phyloP scores from a whole-genome alignment of 2,329 filamentous ascomycete species.

The Pyrenochaeta sp. region DNA sequence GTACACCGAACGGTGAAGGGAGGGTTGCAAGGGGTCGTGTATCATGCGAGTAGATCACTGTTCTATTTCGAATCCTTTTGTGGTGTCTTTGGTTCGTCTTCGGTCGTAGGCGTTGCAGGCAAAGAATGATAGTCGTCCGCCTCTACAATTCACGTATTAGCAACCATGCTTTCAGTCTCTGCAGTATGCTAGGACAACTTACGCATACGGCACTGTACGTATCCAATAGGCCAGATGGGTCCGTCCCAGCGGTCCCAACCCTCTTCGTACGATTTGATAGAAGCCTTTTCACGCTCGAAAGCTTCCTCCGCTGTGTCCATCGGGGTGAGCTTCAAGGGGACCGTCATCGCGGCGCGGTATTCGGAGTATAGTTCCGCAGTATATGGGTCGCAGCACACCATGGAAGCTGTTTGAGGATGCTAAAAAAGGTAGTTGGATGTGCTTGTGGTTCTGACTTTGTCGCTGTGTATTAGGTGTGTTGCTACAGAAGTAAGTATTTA shows the following conservation, averaged over 20 bases:
- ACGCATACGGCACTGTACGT: constrained; percentile 33
- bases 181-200: too few species aligned
- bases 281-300: constrained; percentile 31
- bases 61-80: neutral
- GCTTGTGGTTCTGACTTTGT: constrained; percentile 5
- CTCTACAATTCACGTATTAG: too few species aligned
- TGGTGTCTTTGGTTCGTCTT: neutral
- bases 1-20: too few species aligned
- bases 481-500: too few species aligned
- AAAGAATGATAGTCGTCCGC: neutral
- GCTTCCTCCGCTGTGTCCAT: constrained; percentile 21
- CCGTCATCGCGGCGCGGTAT: constrained; percentile 12
- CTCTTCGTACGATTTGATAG: constrained; percentile 34
- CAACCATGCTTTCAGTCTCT: too few species aligned
- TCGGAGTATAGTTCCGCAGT: neutral
- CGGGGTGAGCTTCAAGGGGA: constrained; percentile 6
- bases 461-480: too few species aligned
- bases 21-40: too few species aligned
- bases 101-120: neutral
- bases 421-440: constrained; percentile 8
- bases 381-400: constrained; percentile 9
- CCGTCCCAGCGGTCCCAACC: constrained; percentile 37
- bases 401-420: neutral
- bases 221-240: constrained; percentile 30
- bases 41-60: neutral